These are phyloP conservation scores for Tanacetum coccineum DNA, from an alignment of 129 eudicot genomes.

Conservation along the genomic window DNA sequence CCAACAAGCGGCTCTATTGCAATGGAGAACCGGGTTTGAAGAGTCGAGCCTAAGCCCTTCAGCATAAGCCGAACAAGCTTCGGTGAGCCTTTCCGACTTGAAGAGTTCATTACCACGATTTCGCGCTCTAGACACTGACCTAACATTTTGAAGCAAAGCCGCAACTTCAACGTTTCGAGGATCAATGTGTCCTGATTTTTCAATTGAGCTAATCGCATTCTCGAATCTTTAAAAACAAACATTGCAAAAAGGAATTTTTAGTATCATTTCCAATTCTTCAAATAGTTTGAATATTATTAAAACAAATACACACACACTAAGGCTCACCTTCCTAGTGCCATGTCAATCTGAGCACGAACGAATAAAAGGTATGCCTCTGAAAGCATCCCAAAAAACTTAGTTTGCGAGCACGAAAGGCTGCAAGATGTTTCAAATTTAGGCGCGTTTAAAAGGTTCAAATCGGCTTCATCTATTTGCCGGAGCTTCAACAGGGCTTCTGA, in stretches of 20 bases:
- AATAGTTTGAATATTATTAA: background rate
- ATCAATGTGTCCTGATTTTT: slow-evolving; percentile 67
- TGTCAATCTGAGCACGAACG: slow-evolving; percentile 75
- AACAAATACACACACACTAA: background rate
- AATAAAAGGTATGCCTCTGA: slow-evolving; percentile 65
- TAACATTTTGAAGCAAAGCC: slow-evolving; percentile 48
- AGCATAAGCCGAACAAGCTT: slow-evolving; percentile 91
- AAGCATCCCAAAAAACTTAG: slow-evolving; percentile 63
- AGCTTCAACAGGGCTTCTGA: slow-evolving; percentile 92
- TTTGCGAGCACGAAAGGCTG: slow-evolving; percentile 40
- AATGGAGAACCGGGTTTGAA: slow-evolving; percentile 68
- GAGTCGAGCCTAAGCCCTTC: slow-evolving; percentile 86
- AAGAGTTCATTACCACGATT: slow-evolving; percentile 84
- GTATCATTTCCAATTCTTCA: background rate
- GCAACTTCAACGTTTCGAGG: slow-evolving; percentile 56
- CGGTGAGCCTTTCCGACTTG: slow-evolving; percentile 82
- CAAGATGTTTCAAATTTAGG: slow-evolving; percentile 37
- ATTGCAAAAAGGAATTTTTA: slow-evolving; percentile 5
- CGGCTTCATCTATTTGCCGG: slow-evolving; percentile 64
- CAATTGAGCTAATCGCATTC: slow-evolving; percentile 46
- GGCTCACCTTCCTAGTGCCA: slow-evolving; percentile 83
- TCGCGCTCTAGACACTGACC: slow-evolving; percentile 72
- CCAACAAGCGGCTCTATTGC: slow-evolving; percentile 98
- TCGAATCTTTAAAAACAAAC: slow-evolving; percentile 65
- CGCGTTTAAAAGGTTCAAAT: slow-evolving; percentile 30